Conservation (phyloP, 768 basidiomycete genomes). For the Lyophyllum decastes region DNA sequence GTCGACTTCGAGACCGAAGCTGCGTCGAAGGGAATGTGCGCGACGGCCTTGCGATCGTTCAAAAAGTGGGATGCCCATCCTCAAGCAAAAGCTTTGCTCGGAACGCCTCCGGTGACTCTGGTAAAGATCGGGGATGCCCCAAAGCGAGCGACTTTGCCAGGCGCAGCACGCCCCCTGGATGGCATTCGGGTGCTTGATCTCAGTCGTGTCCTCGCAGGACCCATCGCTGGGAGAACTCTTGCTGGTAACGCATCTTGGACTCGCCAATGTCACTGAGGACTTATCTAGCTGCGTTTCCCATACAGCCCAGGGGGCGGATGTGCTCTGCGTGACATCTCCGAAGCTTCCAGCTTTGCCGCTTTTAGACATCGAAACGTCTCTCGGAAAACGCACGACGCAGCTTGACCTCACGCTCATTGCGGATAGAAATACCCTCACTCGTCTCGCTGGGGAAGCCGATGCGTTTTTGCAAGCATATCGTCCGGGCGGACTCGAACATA, state of each 20-base stretch:
- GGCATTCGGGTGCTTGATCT: slow-evolving; percentile 59
- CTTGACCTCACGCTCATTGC: slow-evolving; percentile 43
- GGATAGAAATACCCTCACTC: slow-evolving; percentile 33
- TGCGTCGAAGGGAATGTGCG: slow-evolving; percentile 46
- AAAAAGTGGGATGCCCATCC: slow-evolving; percentile 51
- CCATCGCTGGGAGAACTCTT: slow-evolving; percentile 54
- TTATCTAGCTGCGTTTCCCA: background rate
- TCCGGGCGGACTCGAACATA: slow-evolving; percentile 46
- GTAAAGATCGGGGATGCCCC: slow-evolving; percentile 51
- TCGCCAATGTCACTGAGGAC: background rate
- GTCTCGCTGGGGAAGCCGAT: slow-evolving; percentile 44
- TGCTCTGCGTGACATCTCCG: slow-evolving; percentile 56
- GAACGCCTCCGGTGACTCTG: slow-evolving; percentile 43
- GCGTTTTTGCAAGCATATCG: slow-evolving; percentile 67
- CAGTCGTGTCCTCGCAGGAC: slow-evolving; percentile 60
- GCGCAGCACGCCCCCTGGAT: slow-evolving; percentile 37
- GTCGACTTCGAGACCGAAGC: slow-evolving; percentile 50
- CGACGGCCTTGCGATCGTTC: slow-evolving; percentile 49
- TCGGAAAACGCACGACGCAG: slow-evolving; percentile 65
- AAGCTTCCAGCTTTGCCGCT: slow-evolving; percentile 50
- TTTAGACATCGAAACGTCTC: slow-evolving; percentile 59
- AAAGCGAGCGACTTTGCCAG: slow-evolving; percentile 22
- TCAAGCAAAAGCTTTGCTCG: slow-evolving; percentile 42
- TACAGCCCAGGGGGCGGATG: slow-evolving; percentile 58
- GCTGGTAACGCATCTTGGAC: slow-evolving; percentile 38